Evolutionary conservation across 305 asterid genomes (phyloP).

Genomic region (Nicotiana rustica): DNA sequence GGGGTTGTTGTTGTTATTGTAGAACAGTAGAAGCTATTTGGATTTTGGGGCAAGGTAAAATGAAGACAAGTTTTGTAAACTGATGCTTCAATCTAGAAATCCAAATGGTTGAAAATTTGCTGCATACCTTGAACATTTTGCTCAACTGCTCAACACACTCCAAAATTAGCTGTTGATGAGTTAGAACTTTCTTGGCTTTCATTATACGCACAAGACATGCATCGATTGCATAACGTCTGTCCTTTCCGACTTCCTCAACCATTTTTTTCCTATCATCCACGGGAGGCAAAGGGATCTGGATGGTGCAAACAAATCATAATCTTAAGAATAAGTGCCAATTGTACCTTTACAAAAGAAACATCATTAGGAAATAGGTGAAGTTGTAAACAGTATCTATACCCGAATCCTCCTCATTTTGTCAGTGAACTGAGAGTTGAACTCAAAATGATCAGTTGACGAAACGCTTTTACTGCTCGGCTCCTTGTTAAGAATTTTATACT

Average conservation of each 20-base stretch:
- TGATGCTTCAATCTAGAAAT: neutral
- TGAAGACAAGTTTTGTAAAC: neutral
- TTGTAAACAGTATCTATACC: conserved; percentile 42
- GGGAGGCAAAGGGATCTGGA: conserved; percentile 68
- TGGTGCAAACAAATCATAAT: neutral
- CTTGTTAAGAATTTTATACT: conserved; percentile 61
- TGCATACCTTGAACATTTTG: conserved; percentile 58
- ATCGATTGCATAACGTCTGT: conserved; percentile 58
- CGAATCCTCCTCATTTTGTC: conserved; percentile 63
- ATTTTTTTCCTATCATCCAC: conserved; percentile 61
- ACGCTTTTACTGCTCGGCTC: conserved; percentile 52
- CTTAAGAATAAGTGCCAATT: neutral
- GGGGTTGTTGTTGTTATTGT: too few species aligned
- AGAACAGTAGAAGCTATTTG: neutral
- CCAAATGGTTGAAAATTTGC: neutral
- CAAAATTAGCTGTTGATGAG: conserved; percentile 55
- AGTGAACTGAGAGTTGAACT: conserved; percentile 59
- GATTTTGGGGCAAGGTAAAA: neutral
- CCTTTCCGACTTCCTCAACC: conserved; percentile 58
- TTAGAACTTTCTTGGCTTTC: conserved; percentile 61
- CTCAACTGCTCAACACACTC: conserved; percentile 64
- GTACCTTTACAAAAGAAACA: neutral
- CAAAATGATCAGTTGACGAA: conserved; percentile 51
- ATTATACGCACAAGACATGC: conserved; percentile 67
- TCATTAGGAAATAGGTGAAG: neutral